These are phyloP conservation scores for Tulasnella sp. DNA, from an alignment of 768 basidiomycete genomes.

Conservation along the genomic window DNA sequence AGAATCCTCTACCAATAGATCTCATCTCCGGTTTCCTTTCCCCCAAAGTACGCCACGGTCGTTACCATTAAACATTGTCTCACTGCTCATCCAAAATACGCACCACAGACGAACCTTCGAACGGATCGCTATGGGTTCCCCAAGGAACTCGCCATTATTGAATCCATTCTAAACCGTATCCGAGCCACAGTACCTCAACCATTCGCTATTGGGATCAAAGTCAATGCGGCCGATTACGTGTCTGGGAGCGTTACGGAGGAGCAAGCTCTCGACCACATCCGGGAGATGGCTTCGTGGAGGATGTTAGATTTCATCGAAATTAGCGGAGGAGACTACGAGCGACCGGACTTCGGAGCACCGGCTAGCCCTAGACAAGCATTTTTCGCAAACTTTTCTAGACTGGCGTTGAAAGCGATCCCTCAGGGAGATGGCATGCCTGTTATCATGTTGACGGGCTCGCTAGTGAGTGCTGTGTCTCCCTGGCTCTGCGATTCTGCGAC, in stretches of 20 bases:
- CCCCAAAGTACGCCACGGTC: constrained; percentile 50
- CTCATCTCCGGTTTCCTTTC: constrained; percentile 76
- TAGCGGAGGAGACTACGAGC: constrained; percentile 83
- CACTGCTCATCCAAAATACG: background rate
- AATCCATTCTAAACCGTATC: constrained; percentile 53
- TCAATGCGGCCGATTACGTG: constrained; percentile 75
- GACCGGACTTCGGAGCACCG: constrained; percentile 40
- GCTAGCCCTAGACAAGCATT: constrained; percentile 57
- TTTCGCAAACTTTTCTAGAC: constrained; percentile 64
- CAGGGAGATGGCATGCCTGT: constrained; percentile 47
- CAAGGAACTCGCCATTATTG: constrained; percentile 39
- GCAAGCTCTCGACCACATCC: constrained; percentile 59
- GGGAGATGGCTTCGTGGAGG: constrained; percentile 59
- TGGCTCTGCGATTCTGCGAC: background rate
- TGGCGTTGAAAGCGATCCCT: constrained; percentile 50
- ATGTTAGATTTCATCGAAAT: constrained; percentile 69
- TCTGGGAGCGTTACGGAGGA: constrained; percentile 37
- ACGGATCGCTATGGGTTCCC: constrained; percentile 51
- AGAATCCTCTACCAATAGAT: constrained; percentile 45
- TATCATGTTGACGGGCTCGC: constrained; percentile 77
- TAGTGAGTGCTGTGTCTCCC: constrained; percentile 36
- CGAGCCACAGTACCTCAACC: constrained; percentile 50
- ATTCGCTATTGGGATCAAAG: constrained; percentile 75
- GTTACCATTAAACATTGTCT: background rate
- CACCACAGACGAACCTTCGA: constrained; percentile 55